phyloP scores from a whole-genome alignment of 768 basidiomycete species.

The Sporobolomyces pararoseus region DNA sequence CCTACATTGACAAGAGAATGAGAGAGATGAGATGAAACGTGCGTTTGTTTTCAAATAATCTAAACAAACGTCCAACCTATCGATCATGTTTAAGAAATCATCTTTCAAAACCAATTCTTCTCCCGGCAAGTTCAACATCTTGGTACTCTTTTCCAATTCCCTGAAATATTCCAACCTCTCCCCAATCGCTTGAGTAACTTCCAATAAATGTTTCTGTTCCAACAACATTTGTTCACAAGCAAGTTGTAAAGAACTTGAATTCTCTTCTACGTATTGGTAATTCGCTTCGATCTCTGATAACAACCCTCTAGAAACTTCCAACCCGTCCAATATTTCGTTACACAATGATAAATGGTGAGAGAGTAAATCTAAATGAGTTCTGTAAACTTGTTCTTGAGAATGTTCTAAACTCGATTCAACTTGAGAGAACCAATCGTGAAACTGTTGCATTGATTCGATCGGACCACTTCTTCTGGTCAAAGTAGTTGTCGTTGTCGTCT shows the following conservation, averaged over 20 bases:
- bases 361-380: constrained; percentile 73
- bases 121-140: constrained; percentile 90
- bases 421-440: constrained; percentile 91
- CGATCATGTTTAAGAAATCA: constrained; percentile 94
- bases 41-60: constrained; percentile 84
- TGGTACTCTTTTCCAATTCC: constrained; percentile 85
- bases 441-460: constrained; percentile 86
- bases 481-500: background rate
- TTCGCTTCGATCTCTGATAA: constrained; percentile 77
- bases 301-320: constrained; percentile 69
- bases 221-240: constrained; percentile 85
- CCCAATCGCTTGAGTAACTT: constrained; percentile 76
- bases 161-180: constrained; percentile 84
- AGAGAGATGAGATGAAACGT: constrained; percentile 13
- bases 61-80: constrained; percentile 88
- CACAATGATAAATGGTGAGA: constrained; percentile 72
- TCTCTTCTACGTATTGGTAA: constrained; percentile 83
- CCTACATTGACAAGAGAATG: too few species aligned
- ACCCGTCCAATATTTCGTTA: constrained; percentile 65
- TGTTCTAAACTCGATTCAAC: constrained; percentile 87
- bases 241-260: constrained; percentile 83
- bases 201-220: constrained; percentile 77
- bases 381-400: constrained; percentile 88
- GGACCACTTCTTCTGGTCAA: too few species aligned
- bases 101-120: constrained; percentile 83